Base-by-base conservation (phyloP, 2,329 filamentous ascomycete genomes). In the Apiospora aurea region DNA sequence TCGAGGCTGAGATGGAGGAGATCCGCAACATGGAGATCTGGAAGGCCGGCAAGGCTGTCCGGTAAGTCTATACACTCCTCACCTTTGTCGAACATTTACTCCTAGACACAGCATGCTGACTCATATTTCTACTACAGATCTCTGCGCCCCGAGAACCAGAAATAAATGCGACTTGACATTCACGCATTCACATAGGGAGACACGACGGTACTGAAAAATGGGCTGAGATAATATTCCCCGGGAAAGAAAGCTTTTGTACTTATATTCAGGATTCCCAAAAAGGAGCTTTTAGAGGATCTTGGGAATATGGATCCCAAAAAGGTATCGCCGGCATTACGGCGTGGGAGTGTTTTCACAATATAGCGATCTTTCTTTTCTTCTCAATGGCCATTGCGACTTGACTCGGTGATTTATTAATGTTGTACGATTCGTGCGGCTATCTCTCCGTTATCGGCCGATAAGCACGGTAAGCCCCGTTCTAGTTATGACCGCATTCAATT, bases 1-100 rank as follows among this genome's bases (percentile, higher is more conserved):
- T 95, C 86, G 95, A 98, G 91, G 91, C 94, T 82, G 96, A 99
- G 93, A 94, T 99, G 92, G 89, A 97, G 88, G 96, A 98, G 89
- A 98, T 99, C 88, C 93, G 96, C 81, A 90, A 95, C 82, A 88
- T 99, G 81, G 96, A 99, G 91, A 99, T 99, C 91, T 99, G 96
- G 96, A 91, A 94, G 82, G 96, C 96, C 77, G 96, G 96, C 85
- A 98, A 98, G 92, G 94, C 96, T 80, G 96, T 99, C 81, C 93
- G 96, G 89, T 92, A 87, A 81, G 89, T 67, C 38, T 67, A 29
- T 18, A 26, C 66, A 73, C n/a, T 13, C 41, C 4, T 71, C 72
- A 16, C 29, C 38, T 2, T 38, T 14, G 70, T 67, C 2, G 41
- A 24, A 69, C 21, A 68, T 49, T 3, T 26, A 10, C 49, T 8